phyloP scores from a whole-genome alignment of 192 early-diverging fungal genomes.

The Cetraspora pellucida region DNA sequence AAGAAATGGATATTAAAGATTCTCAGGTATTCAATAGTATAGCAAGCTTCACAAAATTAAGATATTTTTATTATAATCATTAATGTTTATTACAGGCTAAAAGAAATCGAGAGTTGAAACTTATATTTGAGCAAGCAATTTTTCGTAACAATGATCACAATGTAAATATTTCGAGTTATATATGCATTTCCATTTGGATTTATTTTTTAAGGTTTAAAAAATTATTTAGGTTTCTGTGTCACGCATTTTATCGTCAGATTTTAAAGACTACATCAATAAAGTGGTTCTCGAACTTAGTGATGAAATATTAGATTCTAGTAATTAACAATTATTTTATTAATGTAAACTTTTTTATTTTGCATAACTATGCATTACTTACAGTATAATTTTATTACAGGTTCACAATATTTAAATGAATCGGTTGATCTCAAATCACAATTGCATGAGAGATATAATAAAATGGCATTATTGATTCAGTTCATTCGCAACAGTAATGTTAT shows the following conservation, averaged over 20 bases:
- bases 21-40: neutral
- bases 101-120: constrained; percentile 17
- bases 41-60: neutral
- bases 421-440: constrained; percentile 27
- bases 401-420: constrained; percentile 16
- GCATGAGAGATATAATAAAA: constrained; percentile 25
- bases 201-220: too few relatives aligned
- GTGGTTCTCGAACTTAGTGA: constrained; percentile 30
- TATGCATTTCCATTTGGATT: neutral
- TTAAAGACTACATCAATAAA: constrained; percentile 19
- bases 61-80: neutral
- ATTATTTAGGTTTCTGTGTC: constrained; percentile 19
- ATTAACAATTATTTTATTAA: constrained; percentile 3
- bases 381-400: constrained; percentile 18
- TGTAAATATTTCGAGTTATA: neutral
- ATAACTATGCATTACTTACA: neutral
- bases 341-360: neutral
- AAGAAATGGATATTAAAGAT: constrained; percentile 23
- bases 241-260: constrained; percentile 9
- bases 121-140: constrained; percentile 25
- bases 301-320: constrained; percentile 36
- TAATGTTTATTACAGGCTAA: constrained; percentile 2
- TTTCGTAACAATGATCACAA: constrained; percentile 13
- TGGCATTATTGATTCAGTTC: constrained; percentile 12
- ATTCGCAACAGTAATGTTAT: constrained; percentile 17